These are phyloP conservation scores for Phyllostachys edulis DNA, from an alignment of 176 grass and related monocot species.

Conservation along the genomic window DNA sequence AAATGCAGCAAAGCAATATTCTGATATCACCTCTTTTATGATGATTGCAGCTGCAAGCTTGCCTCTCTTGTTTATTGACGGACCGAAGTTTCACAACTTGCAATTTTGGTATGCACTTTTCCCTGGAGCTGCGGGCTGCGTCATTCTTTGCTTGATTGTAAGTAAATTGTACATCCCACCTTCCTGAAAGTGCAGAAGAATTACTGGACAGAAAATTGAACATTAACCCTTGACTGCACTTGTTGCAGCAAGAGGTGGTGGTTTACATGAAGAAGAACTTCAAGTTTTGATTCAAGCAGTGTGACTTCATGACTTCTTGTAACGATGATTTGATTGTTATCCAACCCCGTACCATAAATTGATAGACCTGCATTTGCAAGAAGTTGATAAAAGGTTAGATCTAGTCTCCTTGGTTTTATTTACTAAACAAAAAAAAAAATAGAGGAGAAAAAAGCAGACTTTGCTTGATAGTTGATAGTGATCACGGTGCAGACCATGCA, in stretches of 20 bases:
- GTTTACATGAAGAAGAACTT: constrained; percentile 85
- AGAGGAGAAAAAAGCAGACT: neutral
- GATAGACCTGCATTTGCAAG: neutral
- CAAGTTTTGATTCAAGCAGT: constrained; percentile 69
- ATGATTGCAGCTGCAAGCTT: constrained; percentile 84
- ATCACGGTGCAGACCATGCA: constrained; percentile 19
- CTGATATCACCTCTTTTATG: neutral
- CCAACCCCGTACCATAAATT: constrained; percentile 20
- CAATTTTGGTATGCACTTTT: constrained; percentile 89
- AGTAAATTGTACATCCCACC: constrained; percentile 32
- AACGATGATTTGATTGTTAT: constrained; percentile 10
- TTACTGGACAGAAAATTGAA: constrained; percentile 2
- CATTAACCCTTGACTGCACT: constrained; percentile 20
- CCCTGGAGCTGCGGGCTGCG: constrained; percentile 74
- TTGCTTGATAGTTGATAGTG: constrained; percentile 11
- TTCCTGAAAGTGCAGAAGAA: constrained; percentile 10
- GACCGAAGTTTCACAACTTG: constrained; percentile 69
- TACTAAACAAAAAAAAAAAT: neutral
- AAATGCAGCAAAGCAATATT: constrained; percentile 4
- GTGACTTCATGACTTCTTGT: constrained; percentile 4
- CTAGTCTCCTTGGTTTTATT: constrained; percentile 19
- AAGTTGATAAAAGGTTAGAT: constrained; percentile 30
- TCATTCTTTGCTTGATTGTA: constrained; percentile 91
- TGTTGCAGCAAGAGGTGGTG: constrained; percentile 90
- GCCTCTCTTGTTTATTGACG: constrained; percentile 88